Conservation (phyloP, 306 rosid genomes). For the Aeschynomene evenia region DNA sequence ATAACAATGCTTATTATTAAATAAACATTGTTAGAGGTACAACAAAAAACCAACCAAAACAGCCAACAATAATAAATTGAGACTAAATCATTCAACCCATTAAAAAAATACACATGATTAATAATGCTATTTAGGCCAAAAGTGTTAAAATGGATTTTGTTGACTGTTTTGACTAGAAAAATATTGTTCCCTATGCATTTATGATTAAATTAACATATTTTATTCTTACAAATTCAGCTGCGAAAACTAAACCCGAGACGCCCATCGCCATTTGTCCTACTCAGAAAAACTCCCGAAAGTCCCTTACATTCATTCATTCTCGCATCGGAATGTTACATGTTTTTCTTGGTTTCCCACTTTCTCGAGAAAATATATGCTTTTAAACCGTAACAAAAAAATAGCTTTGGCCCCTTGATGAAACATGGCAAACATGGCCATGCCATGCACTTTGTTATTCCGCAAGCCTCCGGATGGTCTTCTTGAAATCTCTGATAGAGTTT, state of each 20-base stretch:
- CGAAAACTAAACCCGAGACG: background rate
- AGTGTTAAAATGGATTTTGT: too few species aligned
- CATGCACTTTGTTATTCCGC: constrained; percentile 54
- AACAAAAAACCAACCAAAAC: too few species aligned
- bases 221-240: background rate
- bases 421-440: constrained; percentile 58
- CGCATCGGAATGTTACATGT: background rate
- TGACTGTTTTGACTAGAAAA: too few species aligned
- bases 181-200: too few species aligned
- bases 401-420: constrained; percentile 5
- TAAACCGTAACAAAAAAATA: background rate
- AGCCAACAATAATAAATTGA: too few species aligned
- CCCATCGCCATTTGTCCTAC: background rate
- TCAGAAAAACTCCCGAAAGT: background rate
- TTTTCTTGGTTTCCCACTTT: background rate
- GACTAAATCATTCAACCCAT: too few species aligned
- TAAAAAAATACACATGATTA: too few species aligned
- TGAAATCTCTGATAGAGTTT: constrained; percentile 67
- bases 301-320: background rate
- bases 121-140: too few species aligned
- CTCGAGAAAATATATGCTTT: background rate
- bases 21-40: too few species aligned
- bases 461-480: constrained; percentile 71
- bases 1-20: too few species aligned
- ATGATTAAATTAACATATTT: too few species aligned